Evolutionary conservation across 2,329 filamentous ascomycete genomes (phyloP).

Genomic region (Cylindrodendrum hubeiense): DNA sequence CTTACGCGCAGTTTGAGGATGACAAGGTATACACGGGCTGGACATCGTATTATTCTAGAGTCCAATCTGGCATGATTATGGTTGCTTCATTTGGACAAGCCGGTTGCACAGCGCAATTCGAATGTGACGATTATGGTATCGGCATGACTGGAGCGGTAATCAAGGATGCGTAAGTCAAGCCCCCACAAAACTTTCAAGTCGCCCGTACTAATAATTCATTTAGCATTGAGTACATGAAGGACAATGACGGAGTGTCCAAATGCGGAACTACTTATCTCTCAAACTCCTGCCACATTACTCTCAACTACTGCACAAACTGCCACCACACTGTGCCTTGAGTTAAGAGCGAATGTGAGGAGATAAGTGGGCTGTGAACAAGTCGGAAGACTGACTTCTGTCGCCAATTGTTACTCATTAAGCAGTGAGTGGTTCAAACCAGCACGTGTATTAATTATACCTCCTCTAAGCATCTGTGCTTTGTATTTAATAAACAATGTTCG

Average conservation of each 20-base stretch:
- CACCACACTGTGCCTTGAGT: not conserved
- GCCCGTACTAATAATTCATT: not conserved
- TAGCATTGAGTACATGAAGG: conserved; percentile 23
- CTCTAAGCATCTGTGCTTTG: too few species aligned
- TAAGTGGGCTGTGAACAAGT: too few species aligned
- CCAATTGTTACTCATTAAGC: too few species aligned
- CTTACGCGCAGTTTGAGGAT: conserved; percentile 24
- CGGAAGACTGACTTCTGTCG: too few species aligned
- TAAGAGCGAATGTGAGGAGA: too few species aligned
- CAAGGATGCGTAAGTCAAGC: conserved; percentile 29
- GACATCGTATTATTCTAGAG: conserved; percentile 16
- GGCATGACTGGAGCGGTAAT: conserved; percentile 34
- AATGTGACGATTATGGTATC: conserved; percentile 27
- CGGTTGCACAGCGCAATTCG: conserved; percentile 27
- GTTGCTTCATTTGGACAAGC: conserved; percentile 22
- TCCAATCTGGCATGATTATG: conserved; percentile 22
- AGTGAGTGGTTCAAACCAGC: too few species aligned
- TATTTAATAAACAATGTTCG: too few species aligned
- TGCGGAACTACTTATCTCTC: conserved; percentile 33
- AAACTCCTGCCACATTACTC: conserved; percentile 24
- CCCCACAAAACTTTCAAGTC: not conserved
- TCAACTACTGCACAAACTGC: conserved; percentile 35
- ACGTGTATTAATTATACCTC: too few species aligned
- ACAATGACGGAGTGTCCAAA: conserved; percentile 28
- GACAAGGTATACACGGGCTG: conserved; percentile 25